A percentile compares a stretch with the other conserved stretches of the same genome.
Evolutionary conservation across 345 rosid species (phyloP).

Genomic region (Salix arbutifolia): DNA sequence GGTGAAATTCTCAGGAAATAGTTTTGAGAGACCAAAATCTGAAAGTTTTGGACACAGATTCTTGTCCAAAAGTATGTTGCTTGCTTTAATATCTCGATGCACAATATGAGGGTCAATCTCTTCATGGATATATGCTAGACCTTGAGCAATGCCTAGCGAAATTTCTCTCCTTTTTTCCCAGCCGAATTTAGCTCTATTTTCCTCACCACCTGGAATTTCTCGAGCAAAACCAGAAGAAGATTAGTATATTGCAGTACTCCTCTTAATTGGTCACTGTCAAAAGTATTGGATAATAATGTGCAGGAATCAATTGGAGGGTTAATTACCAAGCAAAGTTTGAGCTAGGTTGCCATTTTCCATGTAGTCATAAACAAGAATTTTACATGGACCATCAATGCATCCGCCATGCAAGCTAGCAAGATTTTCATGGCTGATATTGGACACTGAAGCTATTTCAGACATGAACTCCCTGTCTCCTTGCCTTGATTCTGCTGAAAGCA

Average conservation of each 20-base stretch:
- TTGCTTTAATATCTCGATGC: slow-evolving; percentile 43
- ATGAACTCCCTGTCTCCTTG: slow-evolving; percentile 42
- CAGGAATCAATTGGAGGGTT: too few relatives aligned
- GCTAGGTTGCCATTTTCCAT: slow-evolving; percentile 33
- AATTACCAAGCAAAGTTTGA: slow-evolving; percentile 25
- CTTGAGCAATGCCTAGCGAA: slow-evolving; percentile 29
- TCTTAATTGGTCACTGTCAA: background rate
- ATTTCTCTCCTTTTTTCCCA: slow-evolving; percentile 33
- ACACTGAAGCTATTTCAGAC: slow-evolving; percentile 35
- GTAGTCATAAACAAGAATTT: slow-evolving; percentile 38
- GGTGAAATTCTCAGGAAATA: slow-evolving; percentile 23
- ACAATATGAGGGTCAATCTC: slow-evolving; percentile 34
- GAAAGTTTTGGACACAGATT: slow-evolving; percentile 38
- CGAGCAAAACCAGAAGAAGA: background rate
- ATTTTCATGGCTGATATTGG: slow-evolving; percentile 29
- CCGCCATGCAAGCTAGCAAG: slow-evolving; percentile 36
- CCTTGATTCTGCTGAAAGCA: slow-evolving; percentile 34
- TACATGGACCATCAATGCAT: slow-evolving; percentile 32
- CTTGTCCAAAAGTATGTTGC: slow-evolving; percentile 41
- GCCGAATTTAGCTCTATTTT: slow-evolving; percentile 18
- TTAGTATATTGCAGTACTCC: background rate
- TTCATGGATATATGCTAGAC: slow-evolving; percentile 40
- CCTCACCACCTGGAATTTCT: slow-evolving; percentile 13
- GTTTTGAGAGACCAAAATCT: slow-evolving; percentile 40
- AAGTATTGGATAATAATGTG: too few relatives aligned